Evolutionary conservation across 768 basidiomycete species (phyloP), one percentile per base, ranked within the genome.

Genomic region (Cantharellus cinnabarinus): DNA sequence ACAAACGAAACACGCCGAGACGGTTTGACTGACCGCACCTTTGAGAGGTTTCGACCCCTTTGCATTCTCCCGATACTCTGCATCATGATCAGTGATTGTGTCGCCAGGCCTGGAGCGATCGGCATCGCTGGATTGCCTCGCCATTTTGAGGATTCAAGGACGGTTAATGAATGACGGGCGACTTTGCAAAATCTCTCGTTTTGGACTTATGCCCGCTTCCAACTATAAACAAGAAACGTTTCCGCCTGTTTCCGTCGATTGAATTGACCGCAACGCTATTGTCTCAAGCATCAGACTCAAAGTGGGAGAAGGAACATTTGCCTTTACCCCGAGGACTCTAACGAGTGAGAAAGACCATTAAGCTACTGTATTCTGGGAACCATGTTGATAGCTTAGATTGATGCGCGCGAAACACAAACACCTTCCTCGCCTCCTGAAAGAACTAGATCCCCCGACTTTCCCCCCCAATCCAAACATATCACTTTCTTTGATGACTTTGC

Each of bases 371-470:
- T 29, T 29, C 20, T 29, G 20, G 20, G 20, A 29, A 29, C 20
- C 1, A 29, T 29, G 20, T 29, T 29, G 20, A 29, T 29, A 29
- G 20, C 20, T 29, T 10, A 10, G 38, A 54, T 54, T 10, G 52
- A 10, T 10, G 52, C 52, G 7, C 52, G 52, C 10, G 52, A 54
- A 10, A 54, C 38, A 10, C 10, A 10, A 7, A 83, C 67, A 0
- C 81, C 83, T 34, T 77, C 77, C 66, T 85, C 82, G 0, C 81
- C 82, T 14, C 76, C 81, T 37, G 81, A 70, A 39, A 74, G 78
- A 0, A 80, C 73, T 4, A 81, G 65, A 2, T 79, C 80, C 7
- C 70, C 35, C 44, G 10, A 65, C 20, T 29, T 29, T 29, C 20
- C 20, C 29, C 66, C 73, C 81, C 79, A 80, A 66, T 82, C 79